phyloP scores from a whole-genome alignment of 2,329 filamentous ascomycete genomes.

The Fusarium foetens region DNA sequence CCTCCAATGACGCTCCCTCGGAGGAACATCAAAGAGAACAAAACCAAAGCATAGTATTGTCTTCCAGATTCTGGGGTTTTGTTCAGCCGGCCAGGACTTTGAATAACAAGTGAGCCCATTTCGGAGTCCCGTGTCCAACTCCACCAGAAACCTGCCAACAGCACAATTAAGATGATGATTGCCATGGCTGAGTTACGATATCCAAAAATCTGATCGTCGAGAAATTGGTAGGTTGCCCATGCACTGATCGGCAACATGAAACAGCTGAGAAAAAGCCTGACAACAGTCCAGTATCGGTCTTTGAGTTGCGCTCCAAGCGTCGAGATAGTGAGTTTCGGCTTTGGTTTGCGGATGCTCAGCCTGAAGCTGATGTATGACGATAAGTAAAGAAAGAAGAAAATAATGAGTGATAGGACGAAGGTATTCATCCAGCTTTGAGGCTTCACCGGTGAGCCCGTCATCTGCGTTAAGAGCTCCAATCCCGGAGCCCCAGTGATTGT shows the following conservation, averaged over 20 bases:
- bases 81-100: neutral
- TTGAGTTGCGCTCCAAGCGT: conserved; percentile 49
- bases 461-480: conserved; percentile 72
- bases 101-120: conserved; percentile 6
- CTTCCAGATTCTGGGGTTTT: accelerated
- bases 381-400: conserved; percentile 69
- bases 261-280: conserved; percentile 79
- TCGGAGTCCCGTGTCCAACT: conserved; percentile 18
- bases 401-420: conserved; percentile 70
- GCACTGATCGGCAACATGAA: conserved; percentile 78
- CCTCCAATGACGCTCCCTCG: conserved; percentile 29
- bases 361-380: conserved; percentile 55
- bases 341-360: accelerated
- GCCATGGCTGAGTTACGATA: conserved; percentile 51
- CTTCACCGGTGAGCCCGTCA: conserved; percentile 71
- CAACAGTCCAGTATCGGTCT: conserved; percentile 56
- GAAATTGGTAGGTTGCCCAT: conserved; percentile 76
- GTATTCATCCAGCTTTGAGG: conserved; percentile 76
- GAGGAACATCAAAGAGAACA: conserved; percentile 25
- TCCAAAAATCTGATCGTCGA: conserved; percentile 19
- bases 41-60: neutral
- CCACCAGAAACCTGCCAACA: conserved; percentile 44
- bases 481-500: conserved; percentile 66
- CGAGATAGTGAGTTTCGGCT: accelerated
- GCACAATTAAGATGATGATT: conserved; percentile 32